Conservation (phyloP, 257 asterid species). For the Salvia rosmarinus region DNA sequence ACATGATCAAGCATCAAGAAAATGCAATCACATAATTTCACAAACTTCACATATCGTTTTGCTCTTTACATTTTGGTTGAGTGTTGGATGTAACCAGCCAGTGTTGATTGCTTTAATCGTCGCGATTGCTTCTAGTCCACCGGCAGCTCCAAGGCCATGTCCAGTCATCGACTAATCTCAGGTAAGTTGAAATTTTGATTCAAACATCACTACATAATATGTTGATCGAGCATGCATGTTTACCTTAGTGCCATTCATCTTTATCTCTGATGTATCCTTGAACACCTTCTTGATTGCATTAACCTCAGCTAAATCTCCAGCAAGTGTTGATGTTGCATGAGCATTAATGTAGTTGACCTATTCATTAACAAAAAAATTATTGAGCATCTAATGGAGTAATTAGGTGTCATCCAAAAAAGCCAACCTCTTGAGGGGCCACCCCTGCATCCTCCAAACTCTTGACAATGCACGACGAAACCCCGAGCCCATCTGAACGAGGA, state of each 20-base stretch:
- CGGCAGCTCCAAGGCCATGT: conserved; percentile 54
- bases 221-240: not conserved
- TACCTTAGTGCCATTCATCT: conserved; percentile 77
- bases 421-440: conserved; percentile 79
- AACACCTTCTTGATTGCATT: conserved; percentile 72
- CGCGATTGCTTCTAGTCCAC: conserved; percentile 55
- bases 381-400: too few relatives aligned
- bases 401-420: too few relatives aligned
- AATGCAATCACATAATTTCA: not conserved
- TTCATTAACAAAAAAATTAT: not conserved
- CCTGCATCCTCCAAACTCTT: conserved; percentile 49
- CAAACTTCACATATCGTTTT: not conserved
- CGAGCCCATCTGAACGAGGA: conserved; percentile 52
- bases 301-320: conserved; percentile 78
- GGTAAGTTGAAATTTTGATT: not conserved
- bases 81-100: conserved; percentile 54
- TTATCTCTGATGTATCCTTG: conserved; percentile 63
- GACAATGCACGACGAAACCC: conserved; percentile 53
- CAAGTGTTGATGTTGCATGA: conserved; percentile 81
- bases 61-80: conserved; percentile 46
- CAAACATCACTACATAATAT: not conserved
- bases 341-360: conserved; percentile 80
- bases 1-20: not conserved
- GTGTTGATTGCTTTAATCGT: conserved; percentile 49
- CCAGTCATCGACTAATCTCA: conserved; percentile 47